Percentiles rank a stretch among this genome's conserved stretches.
Evolutionary conservation across 352 stramenopile species (phyloP).

Genomic region (Phytophthora fragariaefolia): DNA sequence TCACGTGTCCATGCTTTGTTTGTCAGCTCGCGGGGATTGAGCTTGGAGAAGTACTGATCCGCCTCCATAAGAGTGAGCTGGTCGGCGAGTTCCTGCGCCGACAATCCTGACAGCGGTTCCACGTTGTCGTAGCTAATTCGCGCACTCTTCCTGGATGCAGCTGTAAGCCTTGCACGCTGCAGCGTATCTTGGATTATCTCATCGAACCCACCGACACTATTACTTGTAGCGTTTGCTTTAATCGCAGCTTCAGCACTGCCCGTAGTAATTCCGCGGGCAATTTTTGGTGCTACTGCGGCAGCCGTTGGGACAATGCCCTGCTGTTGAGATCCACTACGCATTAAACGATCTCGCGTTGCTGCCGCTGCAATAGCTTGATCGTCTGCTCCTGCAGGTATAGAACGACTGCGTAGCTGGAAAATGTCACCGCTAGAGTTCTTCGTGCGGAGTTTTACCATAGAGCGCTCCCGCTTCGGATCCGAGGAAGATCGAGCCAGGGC

Average conservation of each 20-base stretch:
- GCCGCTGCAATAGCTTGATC: conserved; percentile 33
- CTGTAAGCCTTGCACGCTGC: conserved; percentile 59
- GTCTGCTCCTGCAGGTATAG: conserved; percentile 27
- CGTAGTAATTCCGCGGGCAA: conserved; percentile 70
- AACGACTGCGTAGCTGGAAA: conserved; percentile 56
- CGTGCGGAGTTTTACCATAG: conserved; percentile 65
- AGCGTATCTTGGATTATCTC: conserved; percentile 80
- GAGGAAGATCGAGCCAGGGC: conserved; percentile 76
- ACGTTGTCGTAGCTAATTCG: conserved; percentile 83
- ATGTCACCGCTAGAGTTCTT: conserved; percentile 63
- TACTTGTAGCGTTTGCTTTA: conserved; percentile 32
- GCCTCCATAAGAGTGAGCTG: conserved; percentile 85
- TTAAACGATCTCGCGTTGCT: conserved; percentile 24
- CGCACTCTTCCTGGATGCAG: conserved; percentile 63
- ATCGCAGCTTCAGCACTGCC: conserved; percentile 51
- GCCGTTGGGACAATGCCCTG: conserved; percentile 21
- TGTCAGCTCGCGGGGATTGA: conserved; percentile 80
- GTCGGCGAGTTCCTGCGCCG: conserved; percentile 74
- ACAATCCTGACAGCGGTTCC: conserved; percentile 68
- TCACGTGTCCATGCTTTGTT: conserved; percentile 90
- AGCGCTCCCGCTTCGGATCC: conserved; percentile 75
- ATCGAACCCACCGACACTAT: conserved; percentile 38
- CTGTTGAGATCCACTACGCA: conserved; percentile 27
- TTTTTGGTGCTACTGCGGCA: conserved; percentile 57
- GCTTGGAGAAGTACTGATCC: conserved; percentile 73